Conservation (phyloP, 2,329 filamentous ascomycete species). For the Calonectria henricotiae region DNA sequence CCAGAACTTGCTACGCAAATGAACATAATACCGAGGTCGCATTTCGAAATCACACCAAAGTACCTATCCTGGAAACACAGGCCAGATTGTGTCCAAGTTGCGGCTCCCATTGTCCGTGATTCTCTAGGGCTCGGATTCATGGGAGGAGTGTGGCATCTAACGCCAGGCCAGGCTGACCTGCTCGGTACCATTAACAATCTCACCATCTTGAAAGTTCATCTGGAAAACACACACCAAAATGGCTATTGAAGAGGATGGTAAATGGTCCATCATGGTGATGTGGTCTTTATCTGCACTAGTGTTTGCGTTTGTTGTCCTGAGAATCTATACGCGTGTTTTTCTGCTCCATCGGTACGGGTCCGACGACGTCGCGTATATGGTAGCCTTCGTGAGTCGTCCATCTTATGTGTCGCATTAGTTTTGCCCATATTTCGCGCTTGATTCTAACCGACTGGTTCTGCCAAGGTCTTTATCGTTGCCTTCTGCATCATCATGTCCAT, state of each 20-base stretch:
- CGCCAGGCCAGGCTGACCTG: not conserved
- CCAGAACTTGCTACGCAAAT: not conserved
- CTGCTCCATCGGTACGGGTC: conserved; percentile 51
- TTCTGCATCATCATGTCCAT: conserved; percentile 55
- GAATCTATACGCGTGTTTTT: conserved; percentile 56
- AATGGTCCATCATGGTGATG: conserved; percentile 19
- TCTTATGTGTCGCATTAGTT: too few relatives aligned
- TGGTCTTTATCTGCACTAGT: conserved; percentile 43
- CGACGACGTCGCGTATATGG: conserved; percentile 54
- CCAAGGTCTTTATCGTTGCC: conserved; percentile 47
- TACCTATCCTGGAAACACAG: not conserved
- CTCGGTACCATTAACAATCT: not conserved
- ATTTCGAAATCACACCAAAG: not conserved
- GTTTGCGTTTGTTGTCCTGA: conserved; percentile 53
- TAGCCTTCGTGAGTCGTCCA: conserved; percentile 18
- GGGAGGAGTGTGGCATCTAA: not conserved
- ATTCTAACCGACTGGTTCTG: not conserved
- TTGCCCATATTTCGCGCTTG: not conserved
- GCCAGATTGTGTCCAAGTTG: too few relatives aligned
- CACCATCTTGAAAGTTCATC: too few relatives aligned
- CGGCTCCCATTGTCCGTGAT: not conserved
- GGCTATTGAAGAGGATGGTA: conserved; percentile 19
- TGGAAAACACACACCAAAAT: not conserved
- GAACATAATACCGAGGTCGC: too few relatives aligned
- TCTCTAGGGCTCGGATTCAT: not conserved